Percentiles rank a stretch among this genome's conserved stretches.
Evolutionary conservation across 192 early-diverging fungal species (phyloP).

Genomic region (Entomortierella beljakovae): DNA sequence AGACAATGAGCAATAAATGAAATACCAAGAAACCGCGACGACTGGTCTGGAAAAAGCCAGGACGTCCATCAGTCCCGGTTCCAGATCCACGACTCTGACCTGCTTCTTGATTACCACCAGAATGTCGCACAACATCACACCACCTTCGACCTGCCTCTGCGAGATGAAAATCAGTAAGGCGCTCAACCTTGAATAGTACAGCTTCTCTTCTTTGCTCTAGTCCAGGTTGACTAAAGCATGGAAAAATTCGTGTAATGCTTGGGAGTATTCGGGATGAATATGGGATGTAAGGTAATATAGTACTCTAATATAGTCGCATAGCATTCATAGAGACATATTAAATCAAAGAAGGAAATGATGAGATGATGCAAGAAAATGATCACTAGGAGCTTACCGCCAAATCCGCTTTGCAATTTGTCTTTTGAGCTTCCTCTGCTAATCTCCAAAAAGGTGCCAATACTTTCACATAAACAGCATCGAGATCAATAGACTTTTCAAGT

Average conservation of each 20-base stretch:
- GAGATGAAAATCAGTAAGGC: slow-evolving; percentile 28
- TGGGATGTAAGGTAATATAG: slow-evolving; percentile 33
- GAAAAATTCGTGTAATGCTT: slow-evolving; percentile 21
- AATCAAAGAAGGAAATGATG: not conserved
- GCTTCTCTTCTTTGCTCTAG: slow-evolving; percentile 40
- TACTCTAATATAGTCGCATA: slow-evolving; percentile 8
- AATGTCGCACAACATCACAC: slow-evolving; percentile 32
- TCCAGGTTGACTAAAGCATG: slow-evolving; percentile 31
- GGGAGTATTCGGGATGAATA: slow-evolving; percentile 35
- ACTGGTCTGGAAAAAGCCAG: slow-evolving; percentile 47
- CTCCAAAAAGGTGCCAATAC: slow-evolving; percentile 51
- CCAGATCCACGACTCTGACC: slow-evolving; percentile 15
- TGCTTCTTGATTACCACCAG: slow-evolving; percentile 9
- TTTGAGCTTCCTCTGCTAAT: slow-evolving; percentile 38
- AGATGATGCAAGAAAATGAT: not conserved
- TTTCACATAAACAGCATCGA: slow-evolving; percentile 44
- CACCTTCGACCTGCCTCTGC: slow-evolving; percentile 43
- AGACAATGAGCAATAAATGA: too few species aligned
- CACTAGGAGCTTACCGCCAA: slow-evolving; percentile 20
- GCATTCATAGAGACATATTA: not conserved
- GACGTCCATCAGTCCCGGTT: slow-evolving; percentile 26
- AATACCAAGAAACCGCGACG: slow-evolving; percentile 43
- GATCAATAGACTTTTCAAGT: slow-evolving; percentile 35
- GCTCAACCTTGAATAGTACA: slow-evolving; percentile 28
- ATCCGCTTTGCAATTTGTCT: slow-evolving; percentile 38